phyloP scores from a whole-genome alignment of 1,139 yeast species.

The Taphrina flavorubra region DNA sequence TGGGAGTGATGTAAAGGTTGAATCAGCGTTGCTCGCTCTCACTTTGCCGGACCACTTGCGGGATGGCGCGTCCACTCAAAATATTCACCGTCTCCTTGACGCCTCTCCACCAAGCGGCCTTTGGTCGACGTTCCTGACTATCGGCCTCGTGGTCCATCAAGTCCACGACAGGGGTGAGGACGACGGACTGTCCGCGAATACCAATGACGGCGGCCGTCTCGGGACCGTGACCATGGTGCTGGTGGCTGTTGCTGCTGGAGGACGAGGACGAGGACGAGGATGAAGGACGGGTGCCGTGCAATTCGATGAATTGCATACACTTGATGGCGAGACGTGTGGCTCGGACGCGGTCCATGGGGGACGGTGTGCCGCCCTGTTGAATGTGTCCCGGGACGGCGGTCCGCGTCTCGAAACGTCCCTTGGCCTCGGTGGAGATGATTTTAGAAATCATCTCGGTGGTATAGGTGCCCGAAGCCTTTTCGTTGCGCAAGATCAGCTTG shows the following conservation, averaged over 20 bases:
- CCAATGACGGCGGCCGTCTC: slow-evolving; percentile 86
- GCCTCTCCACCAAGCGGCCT: slow-evolving; percentile 79
- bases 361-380: slow-evolving; percentile 96
- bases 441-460: slow-evolving; percentile 81
- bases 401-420: slow-evolving; percentile 81
- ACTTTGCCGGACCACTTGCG: slow-evolving; percentile 29
- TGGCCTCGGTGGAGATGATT: slow-evolving; percentile 77
- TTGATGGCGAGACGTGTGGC: slow-evolving; percentile 89
- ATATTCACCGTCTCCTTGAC: slow-evolving; percentile 80
- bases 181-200: slow-evolving; percentile 75
- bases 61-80: slow-evolving; percentile 63
- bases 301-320: slow-evolving; percentile 83
- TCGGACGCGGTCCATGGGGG: slow-evolving; percentile 90
- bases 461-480: slow-evolving; percentile 80
- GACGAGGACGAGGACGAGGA: slow-evolving; percentile 38
- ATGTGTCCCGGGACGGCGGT: slow-evolving; percentile 98
- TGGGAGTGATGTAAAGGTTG: neutral
- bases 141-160: slow-evolving; percentile 89
- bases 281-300: slow-evolving; percentile 47
- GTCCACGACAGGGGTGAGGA: slow-evolving; percentile 71
- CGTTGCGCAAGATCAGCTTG: slow-evolving; percentile 81
- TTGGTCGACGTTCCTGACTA: slow-evolving; percentile 80
- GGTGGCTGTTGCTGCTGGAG: too few relatives aligned
- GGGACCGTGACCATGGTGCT: slow-evolving; percentile 35
- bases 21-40: slow-evolving; percentile 9